These are phyloP conservation scores for Byssochlamys sp. DNA, from an alignment of 2,329 filamentous ascomycete genomes.

Conservation along the genomic window DNA sequence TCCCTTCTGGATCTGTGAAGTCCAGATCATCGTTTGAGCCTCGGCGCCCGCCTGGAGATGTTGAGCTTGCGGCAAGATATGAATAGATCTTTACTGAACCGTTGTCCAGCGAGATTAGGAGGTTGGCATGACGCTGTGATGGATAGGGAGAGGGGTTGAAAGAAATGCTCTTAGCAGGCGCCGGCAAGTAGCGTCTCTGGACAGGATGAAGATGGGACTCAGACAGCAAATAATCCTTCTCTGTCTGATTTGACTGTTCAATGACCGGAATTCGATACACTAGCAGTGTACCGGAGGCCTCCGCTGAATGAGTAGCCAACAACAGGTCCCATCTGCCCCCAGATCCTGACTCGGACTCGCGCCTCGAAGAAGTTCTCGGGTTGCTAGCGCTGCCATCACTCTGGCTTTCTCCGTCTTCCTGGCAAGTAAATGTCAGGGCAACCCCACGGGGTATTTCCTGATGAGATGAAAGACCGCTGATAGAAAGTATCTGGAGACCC, in stretches of 20 bases:
- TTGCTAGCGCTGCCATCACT: slow-evolving; percentile 22
- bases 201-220: slow-evolving; percentile 35
- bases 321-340: slow-evolving; percentile 33
- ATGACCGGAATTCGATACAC: slow-evolving; percentile 34
- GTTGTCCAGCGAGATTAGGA: slow-evolving; percentile 47
- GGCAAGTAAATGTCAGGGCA: slow-evolving; percentile 45
- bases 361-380: slow-evolving; percentile 11
- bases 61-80: slow-evolving; percentile 34
- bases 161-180: slow-evolving; percentile 41
- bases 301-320: slow-evolving; percentile 38
- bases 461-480: slow-evolving; percentile 39
- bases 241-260: slow-evolving; percentile 13
- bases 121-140: slow-evolving; percentile 42
- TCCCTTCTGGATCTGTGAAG: slow-evolving; percentile 26
- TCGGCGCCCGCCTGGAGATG: slow-evolving; percentile 18
- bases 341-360: slow-evolving; percentile 5
- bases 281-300: slow-evolving; percentile 36
- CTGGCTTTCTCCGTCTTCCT: slow-evolving; percentile 21
- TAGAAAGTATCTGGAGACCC: slow-evolving; percentile 40
- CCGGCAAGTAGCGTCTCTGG: slow-evolving; percentile 39
- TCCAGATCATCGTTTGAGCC: slow-evolving; percentile 23
- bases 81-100: slow-evolving; percentile 51
- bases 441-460: slow-evolving; percentile 43
- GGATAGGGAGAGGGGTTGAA: slow-evolving; percentile 48
- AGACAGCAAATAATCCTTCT: slow-evolving; percentile 16